These are phyloP conservation scores for Thielaviopsis euricoi DNA, from an alignment of 2,329 filamentous ascomycete species.

Conservation along the genomic window DNA sequence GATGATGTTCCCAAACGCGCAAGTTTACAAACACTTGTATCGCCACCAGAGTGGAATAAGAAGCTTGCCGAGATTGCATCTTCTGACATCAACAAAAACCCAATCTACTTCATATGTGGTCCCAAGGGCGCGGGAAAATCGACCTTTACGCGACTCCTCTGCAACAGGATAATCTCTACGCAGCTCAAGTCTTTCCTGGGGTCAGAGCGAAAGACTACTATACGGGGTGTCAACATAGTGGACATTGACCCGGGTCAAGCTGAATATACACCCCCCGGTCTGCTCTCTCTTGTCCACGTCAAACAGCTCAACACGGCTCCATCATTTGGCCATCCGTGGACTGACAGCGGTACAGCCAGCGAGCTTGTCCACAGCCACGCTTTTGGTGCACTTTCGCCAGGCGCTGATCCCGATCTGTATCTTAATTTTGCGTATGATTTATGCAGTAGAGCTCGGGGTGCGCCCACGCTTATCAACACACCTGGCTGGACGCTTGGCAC, in stretches of 20 bases:
- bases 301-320: constrained; percentile 45
- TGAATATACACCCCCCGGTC: constrained; percentile 54
- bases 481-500: constrained; percentile 59
- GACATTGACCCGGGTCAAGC: constrained; percentile 67
- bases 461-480: constrained; percentile 55
- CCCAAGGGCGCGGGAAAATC: constrained; percentile 63
- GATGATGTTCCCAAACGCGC: constrained; percentile 33
- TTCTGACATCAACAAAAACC: constrained; percentile 20
- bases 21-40: constrained; percentile 36
- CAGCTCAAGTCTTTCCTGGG: constrained; percentile 16
- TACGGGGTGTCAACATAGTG: constrained; percentile 35
- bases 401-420: constrained; percentile 51
- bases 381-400: constrained; percentile 47
- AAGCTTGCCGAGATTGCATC: constrained; percentile 26
- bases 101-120: constrained; percentile 44
- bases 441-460: constrained; percentile 36
- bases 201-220: constrained; percentile 3
- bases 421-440: constrained; percentile 47
- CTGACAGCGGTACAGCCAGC: constrained; percentile 11
- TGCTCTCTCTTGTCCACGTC: constrained; percentile 49
- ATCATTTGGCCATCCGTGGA: constrained; percentile 44
- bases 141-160: constrained; percentile 50
- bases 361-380: constrained; percentile 44
- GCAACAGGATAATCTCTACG: constrained; percentile 47
- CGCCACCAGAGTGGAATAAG: constrained; percentile 44